A percentile compares a stretch with the other conserved stretches of the same genome.
Conservation (phyloP, 2,329 filamentous ascomycete species). For the Hirsutella rhossiliensis region DNA sequence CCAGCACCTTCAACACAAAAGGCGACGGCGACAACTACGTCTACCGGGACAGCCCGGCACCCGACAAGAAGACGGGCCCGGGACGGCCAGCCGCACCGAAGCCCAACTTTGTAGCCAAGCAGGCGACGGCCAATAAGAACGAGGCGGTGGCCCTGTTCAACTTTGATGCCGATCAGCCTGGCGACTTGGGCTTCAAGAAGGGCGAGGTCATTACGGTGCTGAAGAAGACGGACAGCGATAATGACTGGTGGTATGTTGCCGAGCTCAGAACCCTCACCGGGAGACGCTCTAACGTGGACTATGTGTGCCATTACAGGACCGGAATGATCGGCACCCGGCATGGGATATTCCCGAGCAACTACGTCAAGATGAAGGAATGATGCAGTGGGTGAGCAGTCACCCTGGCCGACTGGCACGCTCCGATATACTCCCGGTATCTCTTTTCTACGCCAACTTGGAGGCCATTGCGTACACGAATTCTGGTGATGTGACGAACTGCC, state of each 20-base stretch:
- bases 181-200: constrained; percentile 93
- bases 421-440: background rate
- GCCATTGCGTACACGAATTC: no score
- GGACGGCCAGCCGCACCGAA: constrained; percentile 79
- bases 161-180: constrained; percentile 87
- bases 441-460: background rate
- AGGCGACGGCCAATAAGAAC: constrained; percentile 50
- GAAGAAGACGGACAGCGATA: constrained; percentile 86
- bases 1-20: constrained; percentile 36
- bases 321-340: constrained; percentile 74
- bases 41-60: constrained; percentile 32
- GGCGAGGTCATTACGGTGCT: constrained; percentile 90
- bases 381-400: background rate
- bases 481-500: no score
- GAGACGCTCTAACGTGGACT: no score
- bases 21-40: constrained; percentile 36
- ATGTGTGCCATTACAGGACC: constrained; percentile 43
- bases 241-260: constrained; percentile 76
- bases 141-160: constrained; percentile 87
- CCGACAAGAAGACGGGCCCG: constrained; percentile 43
- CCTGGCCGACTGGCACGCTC: background rate
- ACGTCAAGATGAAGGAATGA: constrained; percentile 53
- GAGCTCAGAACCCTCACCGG: background rate
- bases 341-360: constrained; percentile 86
- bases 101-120: constrained; percentile 58